Evolutionary conservation across 306 rosid genomes (phyloP).

Genomic region (Inga oerstediana): DNA sequence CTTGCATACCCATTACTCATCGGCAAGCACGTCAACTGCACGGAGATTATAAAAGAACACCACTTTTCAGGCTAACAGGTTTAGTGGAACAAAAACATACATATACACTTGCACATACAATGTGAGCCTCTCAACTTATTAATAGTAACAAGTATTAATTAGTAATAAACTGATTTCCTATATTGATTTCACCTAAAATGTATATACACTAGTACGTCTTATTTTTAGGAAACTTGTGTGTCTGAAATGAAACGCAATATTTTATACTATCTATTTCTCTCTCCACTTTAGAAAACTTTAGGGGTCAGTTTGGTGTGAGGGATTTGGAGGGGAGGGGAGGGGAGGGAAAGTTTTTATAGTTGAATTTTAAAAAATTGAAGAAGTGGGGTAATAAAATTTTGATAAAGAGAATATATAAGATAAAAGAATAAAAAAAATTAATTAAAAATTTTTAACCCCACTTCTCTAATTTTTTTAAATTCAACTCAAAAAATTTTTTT

Average conservation of each 20-base stretch:
- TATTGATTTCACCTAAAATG: not conserved
- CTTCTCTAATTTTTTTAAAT: too few species aligned
- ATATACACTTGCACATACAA: not conserved
- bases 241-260: not conserved
- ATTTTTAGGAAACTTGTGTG: not conserved
- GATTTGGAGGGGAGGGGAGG: too few species aligned
- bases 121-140: not conserved
- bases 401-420: too few species aligned
- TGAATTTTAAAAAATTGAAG: too few species aligned
- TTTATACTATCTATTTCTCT: too few species aligned
- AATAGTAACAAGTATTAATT: not conserved
- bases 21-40: constrained; percentile 46
- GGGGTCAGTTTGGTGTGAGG: too few species aligned
- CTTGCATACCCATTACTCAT: constrained; percentile 28
- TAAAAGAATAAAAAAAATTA: too few species aligned
- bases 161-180: too few species aligned
- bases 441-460: too few species aligned
- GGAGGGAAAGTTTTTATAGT: too few species aligned
- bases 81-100: not conserved
- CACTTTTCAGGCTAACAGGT: not conserved
- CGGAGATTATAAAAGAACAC: not conserved
- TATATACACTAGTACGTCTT: not conserved
- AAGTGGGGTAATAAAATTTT: too few species aligned
- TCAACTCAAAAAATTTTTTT: too few species aligned
- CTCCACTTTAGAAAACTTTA: not conserved